These are phyloP conservation scores for Colletotrichum limetticola DNA, from an alignment of 2,329 filamentous ascomycete genomes.

Conservation along the genomic window DNA sequence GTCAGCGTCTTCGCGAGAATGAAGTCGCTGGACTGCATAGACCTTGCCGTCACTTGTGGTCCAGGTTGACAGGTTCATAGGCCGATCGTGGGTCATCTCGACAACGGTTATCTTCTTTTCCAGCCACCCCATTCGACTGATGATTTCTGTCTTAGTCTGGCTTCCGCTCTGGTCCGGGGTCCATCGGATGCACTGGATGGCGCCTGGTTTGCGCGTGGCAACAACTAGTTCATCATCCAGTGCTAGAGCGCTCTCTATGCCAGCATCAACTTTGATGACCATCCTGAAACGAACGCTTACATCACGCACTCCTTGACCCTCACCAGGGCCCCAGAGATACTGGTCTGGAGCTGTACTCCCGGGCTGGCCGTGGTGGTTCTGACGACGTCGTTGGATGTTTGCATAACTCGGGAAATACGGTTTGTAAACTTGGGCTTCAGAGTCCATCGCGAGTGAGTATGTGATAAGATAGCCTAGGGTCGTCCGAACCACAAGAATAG, in stretches of 20 bases:
- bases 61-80: slow-evolving; percentile 97
- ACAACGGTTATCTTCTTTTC: slow-evolving; percentile 79
- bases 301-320: slow-evolving; percentile 84
- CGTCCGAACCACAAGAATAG: slow-evolving; percentile 92
- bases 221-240: slow-evolving; percentile 94
- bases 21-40: slow-evolving; percentile 86
- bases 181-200: slow-evolving; percentile 98
- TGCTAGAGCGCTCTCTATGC: slow-evolving; percentile 87
- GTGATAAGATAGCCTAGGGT: slow-evolving; percentile 89
- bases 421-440: slow-evolving; percentile 85
- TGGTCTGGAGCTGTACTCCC: slow-evolving; percentile 67
- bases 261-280: slow-evolving; percentile 98
- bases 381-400: slow-evolving; percentile 70
- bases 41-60: slow-evolving; percentile 87
- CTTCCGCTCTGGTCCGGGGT: slow-evolving; percentile 82
- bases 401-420: slow-evolving; percentile 78
- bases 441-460: slow-evolving; percentile 89
- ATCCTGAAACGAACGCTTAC: slow-evolving; percentile 93
- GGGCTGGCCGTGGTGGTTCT: slow-evolving; percentile 69
- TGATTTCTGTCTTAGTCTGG: slow-evolving; percentile 90
- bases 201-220: slow-evolving; percentile 88
- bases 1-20: slow-evolving; percentile 49
- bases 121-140: slow-evolving; percentile 88
- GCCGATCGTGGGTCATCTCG: slow-evolving; percentile 93
- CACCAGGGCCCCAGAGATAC: slow-evolving; percentile 80